Percentiles rank a stretch among this genome's conserved stretches.
phyloP scores from a whole-genome alignment of 306 rosid genomes.

The Vigna mungo region DNA sequence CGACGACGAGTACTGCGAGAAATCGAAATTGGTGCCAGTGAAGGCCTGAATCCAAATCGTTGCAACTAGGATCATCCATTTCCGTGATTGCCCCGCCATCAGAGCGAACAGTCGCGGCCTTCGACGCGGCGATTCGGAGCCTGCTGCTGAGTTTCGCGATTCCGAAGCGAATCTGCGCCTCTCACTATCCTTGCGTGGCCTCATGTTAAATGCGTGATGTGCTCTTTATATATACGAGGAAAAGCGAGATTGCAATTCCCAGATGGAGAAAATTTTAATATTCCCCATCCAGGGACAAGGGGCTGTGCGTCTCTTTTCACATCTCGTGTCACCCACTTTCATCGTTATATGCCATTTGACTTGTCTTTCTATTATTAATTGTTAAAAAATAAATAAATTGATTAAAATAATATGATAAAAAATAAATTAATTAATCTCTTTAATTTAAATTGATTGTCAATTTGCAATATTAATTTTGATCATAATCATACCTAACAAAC shows the following conservation, averaged over 20 bases:
- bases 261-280: background rate
- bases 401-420: too few relatives aligned
- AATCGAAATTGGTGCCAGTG: constrained; percentile 92
- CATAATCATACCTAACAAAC: too few relatives aligned
- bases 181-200: constrained; percentile 29
- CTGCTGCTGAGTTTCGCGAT: background rate
- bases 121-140: constrained; percentile 24
- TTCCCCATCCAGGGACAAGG: background rate
- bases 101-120: background rate
- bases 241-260: background rate
- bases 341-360: too few relatives aligned
- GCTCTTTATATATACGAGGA: background rate
- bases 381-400: too few relatives aligned
- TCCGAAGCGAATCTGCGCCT: constrained; percentile 16
- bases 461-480: too few relatives aligned
- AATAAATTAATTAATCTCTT: too few relatives aligned
- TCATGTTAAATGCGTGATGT: background rate
- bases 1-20: constrained; percentile 84
- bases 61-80: constrained; percentile 85
- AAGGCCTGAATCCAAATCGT: constrained; percentile 95
- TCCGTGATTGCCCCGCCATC: constrained; percentile 85
- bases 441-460: too few relatives aligned
- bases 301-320: background rate
- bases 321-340: background rate
- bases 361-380: too few relatives aligned